phyloP scores from a whole-genome alignment of 2,329 filamentous ascomycete species.

The Curvularia eragrostidis region DNA sequence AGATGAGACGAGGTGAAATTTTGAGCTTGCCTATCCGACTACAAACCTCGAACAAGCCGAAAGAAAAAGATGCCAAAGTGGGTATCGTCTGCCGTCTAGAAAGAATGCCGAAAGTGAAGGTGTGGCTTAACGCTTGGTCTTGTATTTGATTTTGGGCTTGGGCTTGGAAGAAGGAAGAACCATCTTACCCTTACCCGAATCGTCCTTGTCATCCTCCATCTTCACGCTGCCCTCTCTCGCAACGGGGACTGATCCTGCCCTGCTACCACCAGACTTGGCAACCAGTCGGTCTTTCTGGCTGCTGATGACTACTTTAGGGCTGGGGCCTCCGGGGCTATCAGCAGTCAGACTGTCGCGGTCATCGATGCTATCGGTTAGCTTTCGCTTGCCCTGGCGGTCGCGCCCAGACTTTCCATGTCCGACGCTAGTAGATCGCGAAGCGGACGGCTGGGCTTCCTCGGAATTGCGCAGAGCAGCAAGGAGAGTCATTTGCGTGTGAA shows the following conservation, averaged over 20 bases:
- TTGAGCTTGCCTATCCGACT: constrained; percentile 28
- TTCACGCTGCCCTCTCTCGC: constrained; percentile 60
- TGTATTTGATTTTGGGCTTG: constrained; percentile 22
- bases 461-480: constrained; percentile 56
- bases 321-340: constrained; percentile 47
- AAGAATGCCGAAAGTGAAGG: constrained; percentile 15
- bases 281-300: constrained; percentile 46
- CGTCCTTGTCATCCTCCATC: constrained; percentile 56
- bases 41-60: constrained; percentile 29
- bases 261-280: constrained; percentile 50
- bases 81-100: constrained; percentile 31
- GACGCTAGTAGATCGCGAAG: constrained; percentile 47
- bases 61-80: constrained; percentile 20
- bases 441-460: constrained; percentile 48
- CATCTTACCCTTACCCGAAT: constrained; percentile 54
- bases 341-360: constrained; percentile 50
- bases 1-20: constrained; percentile 22
- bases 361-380: constrained; percentile 46
- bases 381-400: constrained; percentile 48
- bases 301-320: constrained; percentile 44
- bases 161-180: constrained; percentile 37
- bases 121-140: constrained; percentile 25
- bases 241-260: constrained; percentile 54
- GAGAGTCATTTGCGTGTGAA: constrained; percentile 54
- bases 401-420: constrained; percentile 43